A percentile compares a stretch with the other conserved stretches of the same genome.
phyloP scores from a whole-genome alignment of 2,329 filamentous ascomycete species.

The Aspergillus fructus region DNA sequence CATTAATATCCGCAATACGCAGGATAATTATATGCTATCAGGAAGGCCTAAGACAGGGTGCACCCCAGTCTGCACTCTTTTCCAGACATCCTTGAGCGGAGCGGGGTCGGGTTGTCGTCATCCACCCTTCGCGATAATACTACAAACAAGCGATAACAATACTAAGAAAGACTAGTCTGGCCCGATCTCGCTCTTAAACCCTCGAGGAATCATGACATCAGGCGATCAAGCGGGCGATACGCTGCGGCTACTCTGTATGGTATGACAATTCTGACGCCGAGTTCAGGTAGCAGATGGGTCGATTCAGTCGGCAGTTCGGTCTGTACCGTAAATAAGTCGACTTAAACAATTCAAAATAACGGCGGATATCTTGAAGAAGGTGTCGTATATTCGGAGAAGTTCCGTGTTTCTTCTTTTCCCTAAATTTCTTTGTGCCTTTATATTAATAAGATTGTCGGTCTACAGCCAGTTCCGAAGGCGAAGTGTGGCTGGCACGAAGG shows the following conservation, averaged over 20 bases:
- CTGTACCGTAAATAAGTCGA: neutral
- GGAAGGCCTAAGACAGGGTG: neutral
- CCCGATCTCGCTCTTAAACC: neutral
- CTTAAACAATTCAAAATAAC: neutral
- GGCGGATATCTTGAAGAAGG: too few species aligned
- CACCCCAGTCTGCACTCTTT: neutral
- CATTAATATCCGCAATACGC: neutral
- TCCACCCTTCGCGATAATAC: neutral
- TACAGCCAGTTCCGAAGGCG: constrained; percentile 9
- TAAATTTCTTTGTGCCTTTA: neutral
- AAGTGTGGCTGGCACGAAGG: constrained; percentile 18
- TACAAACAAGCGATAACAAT: neutral
- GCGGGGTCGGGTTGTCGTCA: constrained; percentile 3
- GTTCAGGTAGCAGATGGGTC: constrained; percentile 5
- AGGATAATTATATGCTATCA: neutral
- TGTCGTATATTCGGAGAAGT: neutral
- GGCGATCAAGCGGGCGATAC: constrained; percentile 3
- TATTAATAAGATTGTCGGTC: constrained; percentile 7
- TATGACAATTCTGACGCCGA: constrained; percentile 2
- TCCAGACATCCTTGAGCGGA: neutral
- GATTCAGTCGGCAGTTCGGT: neutral
- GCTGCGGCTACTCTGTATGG: neutral
- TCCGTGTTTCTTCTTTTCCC: neutral
- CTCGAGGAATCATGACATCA: constrained; percentile 14
- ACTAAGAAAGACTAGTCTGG: neutral